Conservation (phyloP, 306 rosid genomes). For the Pterocarpus santalinus region DNA sequence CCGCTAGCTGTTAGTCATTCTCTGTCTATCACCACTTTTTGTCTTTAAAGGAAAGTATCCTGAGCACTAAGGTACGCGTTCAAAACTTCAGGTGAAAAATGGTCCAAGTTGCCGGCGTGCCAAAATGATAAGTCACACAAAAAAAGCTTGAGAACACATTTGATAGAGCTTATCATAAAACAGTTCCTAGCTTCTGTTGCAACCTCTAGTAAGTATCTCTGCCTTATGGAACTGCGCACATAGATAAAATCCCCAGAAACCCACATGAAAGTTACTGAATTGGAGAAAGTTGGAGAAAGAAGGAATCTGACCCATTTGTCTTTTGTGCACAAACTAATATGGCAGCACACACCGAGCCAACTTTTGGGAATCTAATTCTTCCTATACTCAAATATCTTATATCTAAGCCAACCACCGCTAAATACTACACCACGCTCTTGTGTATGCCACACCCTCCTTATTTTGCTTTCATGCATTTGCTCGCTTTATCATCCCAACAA, state of each 20-base stretch:
- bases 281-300: neutral
- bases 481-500: constrained; percentile 51
- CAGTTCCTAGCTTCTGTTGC: neutral
- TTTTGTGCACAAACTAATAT: constrained; percentile 70
- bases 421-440: constrained; percentile 44
- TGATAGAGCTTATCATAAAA: constrained; percentile 23
- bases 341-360: constrained; percentile 54
- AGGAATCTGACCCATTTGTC: constrained; percentile 71
- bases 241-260: constrained; percentile 44
- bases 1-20: constrained; percentile 15
- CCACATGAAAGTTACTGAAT: constrained; percentile 67
- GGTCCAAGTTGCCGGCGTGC: constrained; percentile 57
- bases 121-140: neutral
- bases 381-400: neutral
- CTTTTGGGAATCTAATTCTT: constrained; percentile 67
- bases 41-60: constrained; percentile 47
- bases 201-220: constrained; percentile 37
- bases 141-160: constrained; percentile 18
- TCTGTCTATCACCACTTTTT: constrained; percentile 35
- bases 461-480: constrained; percentile 52
- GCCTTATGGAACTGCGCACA: neutral
- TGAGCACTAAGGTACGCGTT: neutral
- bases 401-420: constrained; percentile 39
- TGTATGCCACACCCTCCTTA: constrained; percentile 31
- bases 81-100: constrained; percentile 42